Evolutionary conservation across 2,329 filamentous ascomycete genomes (phyloP).

Genomic region (Ophiostoma angusticollis): DNA sequence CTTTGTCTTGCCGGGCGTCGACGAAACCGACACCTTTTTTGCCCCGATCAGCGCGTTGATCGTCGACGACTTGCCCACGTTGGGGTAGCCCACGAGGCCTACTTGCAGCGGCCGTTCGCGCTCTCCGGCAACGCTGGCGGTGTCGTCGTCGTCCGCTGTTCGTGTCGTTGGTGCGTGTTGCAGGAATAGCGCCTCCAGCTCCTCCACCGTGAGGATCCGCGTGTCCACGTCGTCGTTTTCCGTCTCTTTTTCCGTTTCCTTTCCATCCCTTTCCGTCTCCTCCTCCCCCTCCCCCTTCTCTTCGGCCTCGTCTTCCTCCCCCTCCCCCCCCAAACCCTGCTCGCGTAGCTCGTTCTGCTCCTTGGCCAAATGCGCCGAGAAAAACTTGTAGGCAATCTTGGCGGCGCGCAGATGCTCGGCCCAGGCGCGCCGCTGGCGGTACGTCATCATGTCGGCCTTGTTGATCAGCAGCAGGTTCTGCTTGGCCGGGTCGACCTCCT

Average conservation of each 20-base stretch:
- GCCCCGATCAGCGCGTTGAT: constrained; percentile 98
- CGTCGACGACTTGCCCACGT: constrained; percentile 97
- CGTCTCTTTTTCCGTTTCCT: constrained; percentile 7
- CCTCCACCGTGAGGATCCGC: constrained; percentile 80
- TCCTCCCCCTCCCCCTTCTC: constrained; percentile 19
- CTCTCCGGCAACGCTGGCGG: no score
- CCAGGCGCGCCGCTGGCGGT: constrained; percentile 70
- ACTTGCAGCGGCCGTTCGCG: constrained; percentile 63
- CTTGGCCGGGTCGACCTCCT: constrained; percentile 73
- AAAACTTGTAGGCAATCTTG: constrained; percentile 85
- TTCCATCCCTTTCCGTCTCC: constrained; percentile 28
- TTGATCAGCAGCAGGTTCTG: constrained; percentile 89
- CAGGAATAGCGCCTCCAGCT: constrained; percentile 81
- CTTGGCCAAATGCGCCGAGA: constrained; percentile 85
- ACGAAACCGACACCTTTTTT: constrained; percentile 96
- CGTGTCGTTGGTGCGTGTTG: constrained; percentile 48
- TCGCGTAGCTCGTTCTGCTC: constrained; percentile 69
- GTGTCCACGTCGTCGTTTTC: constrained; percentile 44
- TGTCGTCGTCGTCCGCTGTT: constrained; percentile 32
- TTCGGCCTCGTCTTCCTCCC: constrained; percentile 18
- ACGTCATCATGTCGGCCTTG: constrained; percentile 98
- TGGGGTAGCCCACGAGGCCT: constrained; percentile 92
- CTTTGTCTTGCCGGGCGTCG: constrained; percentile 96
- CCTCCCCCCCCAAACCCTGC: constrained; percentile 33
- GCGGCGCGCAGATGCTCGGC: constrained; percentile 71